Evolutionary conservation across 2,329 filamentous ascomycete species (phyloP), one percentile per base, ranked within the genome.

Genomic region (Curvularia sp.): DNA sequence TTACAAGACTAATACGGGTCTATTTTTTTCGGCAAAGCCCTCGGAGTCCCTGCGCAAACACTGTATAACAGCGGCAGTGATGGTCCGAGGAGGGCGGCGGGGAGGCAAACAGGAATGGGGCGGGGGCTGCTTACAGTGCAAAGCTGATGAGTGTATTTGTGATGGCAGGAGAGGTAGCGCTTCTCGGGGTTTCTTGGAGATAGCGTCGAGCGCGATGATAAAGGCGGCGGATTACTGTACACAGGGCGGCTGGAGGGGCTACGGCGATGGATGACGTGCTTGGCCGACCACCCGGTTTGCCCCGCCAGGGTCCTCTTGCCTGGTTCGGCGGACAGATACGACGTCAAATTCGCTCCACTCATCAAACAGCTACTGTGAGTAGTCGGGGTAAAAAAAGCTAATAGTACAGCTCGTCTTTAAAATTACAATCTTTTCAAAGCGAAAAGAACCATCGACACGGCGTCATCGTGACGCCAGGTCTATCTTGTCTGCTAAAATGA

Each of bases 1-100:
- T 75, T 68, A 70, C 70, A 65, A 67, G 67, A 60, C 63, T 55
- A 54, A 66, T 53, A 62, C 44, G 63, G 60, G 69, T 65, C 61
- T 66, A 68, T 61, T 69, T 65, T 69, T 65, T 64, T 74, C 72
- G 72, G 72, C 71, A 72, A 66, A 64, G 60, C 55, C 64, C 61
- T 64, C 51, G 39, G 49, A 67, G 68, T 67, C 67, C 67, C 63
- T 68, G 67, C 66, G 63, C 67, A 57, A 62, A 61, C 18, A 18
- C 18, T 18, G 18, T 56, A 61, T 41, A 57, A 49, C 44, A 51
- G 18, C 50, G 7, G 52, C 12, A 35, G 55, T 41, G 31, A 49
- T 60, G 61, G 30, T 18, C 18, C 57, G 38, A 53, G 33, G 49
- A 44, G 52, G 39, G 53, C 15, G 50, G 53, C 43, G 55, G 51